phyloP scores from a whole-genome alignment of 2,329 filamentous ascomycete genomes.

The Colletotrichum chrysophilum region DNA sequence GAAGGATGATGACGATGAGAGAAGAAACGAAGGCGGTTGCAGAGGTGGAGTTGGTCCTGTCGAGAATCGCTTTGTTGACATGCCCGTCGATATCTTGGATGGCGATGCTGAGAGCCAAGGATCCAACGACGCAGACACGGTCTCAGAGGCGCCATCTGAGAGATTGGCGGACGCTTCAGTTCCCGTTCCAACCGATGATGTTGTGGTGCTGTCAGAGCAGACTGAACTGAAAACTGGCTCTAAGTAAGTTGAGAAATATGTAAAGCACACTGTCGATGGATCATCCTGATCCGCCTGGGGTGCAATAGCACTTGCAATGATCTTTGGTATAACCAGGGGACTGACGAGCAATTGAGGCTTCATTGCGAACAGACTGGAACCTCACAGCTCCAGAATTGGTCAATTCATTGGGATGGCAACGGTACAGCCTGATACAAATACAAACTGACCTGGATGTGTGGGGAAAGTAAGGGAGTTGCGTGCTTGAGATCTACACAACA shows the following conservation, averaged over 20 bases:
- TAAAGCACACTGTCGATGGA: background rate
- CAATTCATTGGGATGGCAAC: background rate
- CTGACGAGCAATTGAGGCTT: background rate
- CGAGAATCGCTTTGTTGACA: background rate
- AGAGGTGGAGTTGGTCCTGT: background rate
- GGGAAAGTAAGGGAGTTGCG: background rate
- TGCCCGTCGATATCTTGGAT: background rate
- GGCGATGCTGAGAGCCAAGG: background rate
- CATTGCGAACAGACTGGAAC: background rate
- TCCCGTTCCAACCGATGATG: background rate
- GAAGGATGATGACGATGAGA: background rate
- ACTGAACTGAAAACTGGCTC: background rate
- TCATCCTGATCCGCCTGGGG: background rate
- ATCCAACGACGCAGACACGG: background rate
- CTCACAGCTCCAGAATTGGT: rapidly evolving
- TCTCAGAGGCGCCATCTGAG: background rate
- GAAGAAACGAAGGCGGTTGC: background rate
- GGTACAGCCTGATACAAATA: background rate
- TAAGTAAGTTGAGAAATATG: background rate
- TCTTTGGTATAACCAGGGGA: background rate
- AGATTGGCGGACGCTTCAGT: background rate
- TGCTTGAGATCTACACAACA: background rate
- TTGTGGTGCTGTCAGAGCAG: background rate
- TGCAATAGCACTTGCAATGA: background rate
- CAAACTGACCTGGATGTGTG: background rate